A percentile compares a stretch with the other conserved stretches of the same genome.
Evolutionary conservation across 106 monocot genomes (phyloP).

Genomic region (Narthecium ossifragum): DNA sequence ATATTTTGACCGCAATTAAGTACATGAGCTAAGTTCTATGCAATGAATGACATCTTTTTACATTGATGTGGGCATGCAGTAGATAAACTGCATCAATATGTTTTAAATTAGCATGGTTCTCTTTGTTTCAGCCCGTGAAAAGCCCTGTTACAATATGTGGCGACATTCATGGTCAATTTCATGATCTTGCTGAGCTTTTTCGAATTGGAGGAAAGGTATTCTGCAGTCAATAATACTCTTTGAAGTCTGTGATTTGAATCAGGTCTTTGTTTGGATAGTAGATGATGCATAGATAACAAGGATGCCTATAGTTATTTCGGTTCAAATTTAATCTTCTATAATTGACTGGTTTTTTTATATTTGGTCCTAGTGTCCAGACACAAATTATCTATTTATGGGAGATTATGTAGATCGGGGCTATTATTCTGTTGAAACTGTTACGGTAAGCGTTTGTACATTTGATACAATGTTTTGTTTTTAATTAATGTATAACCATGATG

Average conservation of each 20-base stretch:
- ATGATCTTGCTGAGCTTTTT: conserved; percentile 92
- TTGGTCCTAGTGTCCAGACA: conserved; percentile 86
- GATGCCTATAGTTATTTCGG: too few species aligned
- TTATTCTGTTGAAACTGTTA: conserved; percentile 99
- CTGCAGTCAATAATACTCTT: background rate
- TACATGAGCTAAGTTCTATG: too few species aligned
- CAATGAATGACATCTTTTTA: too few species aligned
- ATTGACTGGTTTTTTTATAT: conserved; percentile 10
- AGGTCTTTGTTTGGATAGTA: too few species aligned
- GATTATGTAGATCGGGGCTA: conserved; percentile 99
- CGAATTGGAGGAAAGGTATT: conserved; percentile 93
- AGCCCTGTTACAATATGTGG: conserved; percentile 95
- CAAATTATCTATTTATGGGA: conserved; percentile 99
- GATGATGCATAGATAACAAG: too few species aligned
- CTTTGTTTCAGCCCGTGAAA: conserved; percentile 74
- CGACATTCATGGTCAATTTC: conserved; percentile 96
- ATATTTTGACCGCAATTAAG: too few species aligned
- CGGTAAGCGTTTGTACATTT: conserved; percentile 33
- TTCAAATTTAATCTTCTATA: too few species aligned
- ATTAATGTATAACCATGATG: too few species aligned
- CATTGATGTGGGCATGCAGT: too few species aligned
- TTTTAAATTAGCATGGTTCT: too few species aligned
- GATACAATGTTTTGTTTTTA: background rate
- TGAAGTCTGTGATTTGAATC: background rate
- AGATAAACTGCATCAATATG: too few species aligned